Percentiles rank a stretch among this genome's conserved stretches.
phyloP scores from a whole-genome alignment of 1,139 yeast species.

The Meyerozyma sp. region DNA sequence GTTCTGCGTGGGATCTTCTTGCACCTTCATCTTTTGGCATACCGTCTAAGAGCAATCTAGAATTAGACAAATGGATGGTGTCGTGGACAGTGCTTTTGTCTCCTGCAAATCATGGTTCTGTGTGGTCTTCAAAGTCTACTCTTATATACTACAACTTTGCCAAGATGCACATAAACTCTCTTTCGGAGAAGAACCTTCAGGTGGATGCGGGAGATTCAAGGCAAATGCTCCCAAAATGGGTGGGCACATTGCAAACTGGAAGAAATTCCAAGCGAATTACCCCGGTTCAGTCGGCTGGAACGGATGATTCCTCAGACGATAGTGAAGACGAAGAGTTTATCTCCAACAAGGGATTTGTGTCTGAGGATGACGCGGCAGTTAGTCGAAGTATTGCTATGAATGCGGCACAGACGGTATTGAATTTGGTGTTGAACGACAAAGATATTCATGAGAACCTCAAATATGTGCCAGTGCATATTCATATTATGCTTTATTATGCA shows the following conservation, averaged over 20 bases:
- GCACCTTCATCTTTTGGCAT: conserved; percentile 60
- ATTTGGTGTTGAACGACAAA: conserved; percentile 52
- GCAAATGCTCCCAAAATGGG: conserved; percentile 37
- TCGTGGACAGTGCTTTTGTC: conserved; percentile 70
- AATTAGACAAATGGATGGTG: conserved; percentile 75
- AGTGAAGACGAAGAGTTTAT: conserved; percentile 29
- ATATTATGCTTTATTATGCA: conserved; percentile 66
- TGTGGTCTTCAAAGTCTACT: conserved; percentile 70
- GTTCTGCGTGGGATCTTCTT: conserved; percentile 59
- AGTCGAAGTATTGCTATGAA: conserved; percentile 49
- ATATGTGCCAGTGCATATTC: conserved; percentile 68
- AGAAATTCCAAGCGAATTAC: not conserved
- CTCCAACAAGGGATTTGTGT: conserved; percentile 31
- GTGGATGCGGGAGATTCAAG: conserved; percentile 22
- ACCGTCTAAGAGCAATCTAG: conserved; percentile 63
- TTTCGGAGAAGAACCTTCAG: conserved; percentile 46
- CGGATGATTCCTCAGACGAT: conserved; percentile 20
- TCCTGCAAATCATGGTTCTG: conserved; percentile 53
- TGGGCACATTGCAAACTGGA: conserved; percentile 8
- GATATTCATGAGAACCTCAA: conserved; percentile 54
- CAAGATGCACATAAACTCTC: conserved; percentile 65
- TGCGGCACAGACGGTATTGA: conserved; percentile 62
- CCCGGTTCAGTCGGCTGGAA: conserved; percentile 7
- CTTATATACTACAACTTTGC: conserved; percentile 70
- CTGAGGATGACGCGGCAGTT: conserved; percentile 30